Evolutionary conservation across 2,329 filamentous ascomycete genomes (phyloP), one percentile per base, ranked within the genome.

Genomic region (Xylariomycetidae sp.): DNA sequence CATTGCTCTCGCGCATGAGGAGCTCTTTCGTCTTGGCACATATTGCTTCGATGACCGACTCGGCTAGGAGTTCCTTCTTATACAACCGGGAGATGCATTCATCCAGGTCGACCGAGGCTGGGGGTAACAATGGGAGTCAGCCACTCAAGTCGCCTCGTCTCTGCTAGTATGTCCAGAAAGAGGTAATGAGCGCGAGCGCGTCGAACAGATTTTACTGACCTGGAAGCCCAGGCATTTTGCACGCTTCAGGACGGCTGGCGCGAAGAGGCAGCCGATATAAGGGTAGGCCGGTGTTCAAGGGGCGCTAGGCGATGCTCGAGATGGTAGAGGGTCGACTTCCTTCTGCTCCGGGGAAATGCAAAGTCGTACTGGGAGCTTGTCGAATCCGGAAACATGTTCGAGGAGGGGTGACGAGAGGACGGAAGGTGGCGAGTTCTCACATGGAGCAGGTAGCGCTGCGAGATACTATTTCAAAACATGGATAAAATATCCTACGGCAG

Each of bases 1-100:
- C 92, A 66, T 98, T 98, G 76, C 90, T 97, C 78, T 98, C 92
- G 59, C 94, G 90, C 92, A 98, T 98, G 50, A 98, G 76, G 50
- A 98, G 74, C 70, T 98, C 92, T 60, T 98, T 98, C 15, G 94
- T 92, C 64, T 98, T 98, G 62, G 92, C 89, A 69, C 92, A 98
- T 79, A 98, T 90, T 54, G 92, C 92, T 69, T 98, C 92, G 63
- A 98, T 90, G 48, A 98, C 89, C 26, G 90, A 95, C 66, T 98
- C 92, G 53, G 92, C 89, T 38, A 98, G 79, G 40, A 98, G 78
- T 63, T 97, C 92, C 62, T 95, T 96, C 59, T 92, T 90, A 68
- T 97, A 97, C 34, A 98, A 78, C 49, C 90, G 85, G 59, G 87
- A 81, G 67, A 98, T 97, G 68, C 92, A 98, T 76, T 97, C 88